A percentile compares a stretch with the other conserved stretches of the same genome.
Conservation (phyloP, 805 yeast species). For the Phaffomyces antillensis region DNA sequence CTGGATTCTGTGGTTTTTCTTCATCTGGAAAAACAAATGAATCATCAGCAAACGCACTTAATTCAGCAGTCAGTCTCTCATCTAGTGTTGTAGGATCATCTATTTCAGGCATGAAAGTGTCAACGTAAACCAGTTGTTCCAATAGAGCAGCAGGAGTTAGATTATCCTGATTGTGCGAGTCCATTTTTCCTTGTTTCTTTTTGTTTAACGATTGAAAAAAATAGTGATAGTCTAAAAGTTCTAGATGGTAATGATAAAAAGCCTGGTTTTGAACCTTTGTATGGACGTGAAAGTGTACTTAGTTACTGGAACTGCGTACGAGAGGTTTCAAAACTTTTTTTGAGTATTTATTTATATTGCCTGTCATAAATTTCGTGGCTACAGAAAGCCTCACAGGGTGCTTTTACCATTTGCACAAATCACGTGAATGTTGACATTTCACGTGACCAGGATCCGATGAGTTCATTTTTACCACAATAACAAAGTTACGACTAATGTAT, state of each 20-base stretch:
- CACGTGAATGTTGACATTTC: slow-evolving; percentile 7
- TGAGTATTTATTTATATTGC: too few relatives aligned
- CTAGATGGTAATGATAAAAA: too few relatives aligned
- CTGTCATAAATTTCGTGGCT: background rate
- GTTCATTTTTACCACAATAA: background rate
- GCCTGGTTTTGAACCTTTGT: too few relatives aligned
- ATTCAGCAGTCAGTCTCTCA: slow-evolving; percentile 52
- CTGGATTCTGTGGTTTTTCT: slow-evolving; percentile 44
- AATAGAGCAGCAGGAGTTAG: slow-evolving; percentile 39
- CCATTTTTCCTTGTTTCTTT: background rate
- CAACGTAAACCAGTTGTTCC: slow-evolving; percentile 77
- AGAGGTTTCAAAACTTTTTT: too few relatives aligned
- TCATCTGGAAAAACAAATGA: slow-evolving; percentile 78
- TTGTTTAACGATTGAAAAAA: too few relatives aligned
- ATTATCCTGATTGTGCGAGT: slow-evolving; percentile 11
- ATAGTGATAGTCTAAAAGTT: too few relatives aligned
- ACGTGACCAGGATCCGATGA: slow-evolving; percentile 4
- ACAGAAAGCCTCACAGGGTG: background rate
- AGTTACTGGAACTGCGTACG: too few relatives aligned
- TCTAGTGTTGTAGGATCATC: slow-evolving; percentile 37
- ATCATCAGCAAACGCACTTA: slow-evolving; percentile 79
- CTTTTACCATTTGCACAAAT: slow-evolving; percentile 1
- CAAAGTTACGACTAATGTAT: too few relatives aligned
- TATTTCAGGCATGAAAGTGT: slow-evolving; percentile 58
- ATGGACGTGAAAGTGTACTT: too few relatives aligned